These are phyloP conservation scores for Helotiales sp. DNA, from an alignment of 2,329 filamentous ascomycete species.

Conservation along the genomic window DNA sequence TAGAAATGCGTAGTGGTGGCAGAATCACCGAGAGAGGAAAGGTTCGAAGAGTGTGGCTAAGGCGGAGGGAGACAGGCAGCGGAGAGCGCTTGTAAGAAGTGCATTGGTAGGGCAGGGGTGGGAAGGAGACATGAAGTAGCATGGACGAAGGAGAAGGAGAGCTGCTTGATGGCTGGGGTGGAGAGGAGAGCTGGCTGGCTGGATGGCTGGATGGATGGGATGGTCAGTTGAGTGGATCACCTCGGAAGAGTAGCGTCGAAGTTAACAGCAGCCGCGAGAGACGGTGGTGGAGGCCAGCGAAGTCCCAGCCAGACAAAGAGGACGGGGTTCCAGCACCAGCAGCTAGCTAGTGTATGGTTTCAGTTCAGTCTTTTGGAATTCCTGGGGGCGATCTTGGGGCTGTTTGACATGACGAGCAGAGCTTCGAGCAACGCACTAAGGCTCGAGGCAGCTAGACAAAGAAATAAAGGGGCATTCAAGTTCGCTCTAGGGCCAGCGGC, in stretches of 20 bases:
- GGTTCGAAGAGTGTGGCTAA: conserved; percentile 24
- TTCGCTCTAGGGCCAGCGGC: conserved; percentile 3
- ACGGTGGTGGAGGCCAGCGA: neutral
- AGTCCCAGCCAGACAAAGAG: neutral
- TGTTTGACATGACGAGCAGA: conserved; percentile 14
- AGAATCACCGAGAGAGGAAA: conserved; percentile 32
- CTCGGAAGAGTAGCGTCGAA: neutral
- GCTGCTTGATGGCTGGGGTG: neutral
- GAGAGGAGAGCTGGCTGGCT: neutral
- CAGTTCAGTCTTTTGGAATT: neutral
- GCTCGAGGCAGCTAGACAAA: neutral
- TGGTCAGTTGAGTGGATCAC: neutral
- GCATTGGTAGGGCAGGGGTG: conserved; percentile 18
- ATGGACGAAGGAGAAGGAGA: neutral
- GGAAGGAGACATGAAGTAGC: conserved; percentile 16
- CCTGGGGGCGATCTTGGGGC: conserved; percentile 12
- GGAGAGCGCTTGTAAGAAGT: conserved; percentile 21
- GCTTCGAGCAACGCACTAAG: neutral
- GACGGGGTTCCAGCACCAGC: too few species aligned
- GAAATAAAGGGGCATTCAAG: conserved; percentile 2
- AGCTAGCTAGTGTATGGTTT: neutral
- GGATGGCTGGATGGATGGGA: neutral
- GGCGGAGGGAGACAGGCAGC: conserved; percentile 24
- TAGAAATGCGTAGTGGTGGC: conserved; percentile 34
- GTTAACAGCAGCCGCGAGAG: conserved; percentile 3